Evolutionary conservation across 1,284 basidiomycete species (phyloP).

Genomic region (Apiotrichum sp.): DNA sequence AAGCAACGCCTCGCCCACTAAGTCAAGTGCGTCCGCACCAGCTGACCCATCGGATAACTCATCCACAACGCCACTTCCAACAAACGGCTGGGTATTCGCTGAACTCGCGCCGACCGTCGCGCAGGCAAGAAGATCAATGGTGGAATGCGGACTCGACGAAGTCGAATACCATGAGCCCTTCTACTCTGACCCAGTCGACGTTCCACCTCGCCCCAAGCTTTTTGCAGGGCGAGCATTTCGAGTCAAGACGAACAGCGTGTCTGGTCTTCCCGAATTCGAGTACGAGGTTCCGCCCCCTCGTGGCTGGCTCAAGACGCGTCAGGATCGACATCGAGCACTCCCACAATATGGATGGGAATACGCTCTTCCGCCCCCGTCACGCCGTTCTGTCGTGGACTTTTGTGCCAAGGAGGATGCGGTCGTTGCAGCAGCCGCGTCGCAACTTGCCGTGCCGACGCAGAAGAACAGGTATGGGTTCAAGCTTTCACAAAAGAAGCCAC

Average conservation of each 20-base stretch:
- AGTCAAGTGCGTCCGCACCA: neutral
- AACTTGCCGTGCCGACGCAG: slow-evolving; percentile 77
- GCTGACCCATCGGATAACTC: neutral
- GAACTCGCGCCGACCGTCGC: slow-evolving; percentile 52
- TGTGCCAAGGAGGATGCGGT: slow-evolving; percentile 51
- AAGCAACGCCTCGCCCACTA: too few species aligned
- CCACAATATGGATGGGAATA: slow-evolving; percentile 65
- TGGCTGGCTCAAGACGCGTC: slow-evolving; percentile 32
- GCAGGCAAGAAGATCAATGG: slow-evolving; percentile 55
- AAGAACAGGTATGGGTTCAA: slow-evolving; percentile 63
- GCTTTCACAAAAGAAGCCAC: slow-evolving; percentile 52
- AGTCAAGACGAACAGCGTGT: slow-evolving; percentile 52
- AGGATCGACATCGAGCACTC: slow-evolving; percentile 1
- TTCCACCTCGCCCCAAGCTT: slow-evolving; percentile 63
- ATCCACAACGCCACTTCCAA: neutral
- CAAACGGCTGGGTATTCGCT: slow-evolving; percentile 52
- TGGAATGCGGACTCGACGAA: slow-evolving; percentile 53
- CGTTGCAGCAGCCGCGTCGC: neutral
- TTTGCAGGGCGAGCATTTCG: slow-evolving; percentile 73
- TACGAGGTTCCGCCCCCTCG: neutral
- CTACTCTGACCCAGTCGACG: slow-evolving; percentile 69
- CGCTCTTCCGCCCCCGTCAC: slow-evolving; percentile 59
- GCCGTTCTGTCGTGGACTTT: slow-evolving; percentile 42
- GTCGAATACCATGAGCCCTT: slow-evolving; percentile 69
- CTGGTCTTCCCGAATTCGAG: slow-evolving; percentile 39